Evolutionary conservation across 208 protist genomes (phyloP), one percentile per base, ranked within the genome.

Genomic region (Herpetomonas muscarum): DNA sequence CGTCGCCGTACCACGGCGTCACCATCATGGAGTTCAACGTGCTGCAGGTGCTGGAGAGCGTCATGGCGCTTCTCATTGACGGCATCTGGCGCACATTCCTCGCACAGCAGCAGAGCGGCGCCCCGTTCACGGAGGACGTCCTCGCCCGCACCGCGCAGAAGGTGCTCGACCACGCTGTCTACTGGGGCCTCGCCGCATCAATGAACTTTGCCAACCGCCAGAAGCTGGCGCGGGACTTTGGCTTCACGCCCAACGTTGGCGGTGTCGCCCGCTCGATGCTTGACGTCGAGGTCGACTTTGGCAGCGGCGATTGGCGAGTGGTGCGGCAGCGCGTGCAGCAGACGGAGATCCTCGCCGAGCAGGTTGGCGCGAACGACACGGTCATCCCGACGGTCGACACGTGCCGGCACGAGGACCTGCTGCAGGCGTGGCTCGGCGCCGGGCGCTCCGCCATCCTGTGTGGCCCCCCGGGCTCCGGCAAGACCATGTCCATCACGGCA

Each of bases 371-470:
- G 19, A 87, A 92, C 63, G 96, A 99, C 73, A 92, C 96, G 1
- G 89, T 99, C 15, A 98, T 99, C 54, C 87, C 97, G 17, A 99
- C 98, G 7, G 79, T 99, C 12, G 98, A 99, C 74, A 99, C 98
- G 13, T 91, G 88, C 30, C 85, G 98, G 5, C 98, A 99, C 68
- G 92, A 98, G 66, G 87, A 96, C 32, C 71, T 99, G 5, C 66
- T 99, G 9, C 69, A 77, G 28, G 77, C 96, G 9, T 99, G 97
- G 97, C 80, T 99, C 37, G 65, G 63, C 17, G 87, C 97, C 37
- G 93, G 96, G 50, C 72, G 81, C 48, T 94, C 97, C 21, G 67
- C 98, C 6, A 82, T 99, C 37, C 84, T 99, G 3, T 99, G 98
- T 70, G 98, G 98, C 17, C 97, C 97, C 24, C 97, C 98, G 25